These are phyloP conservation scores for Elsinoe australis DNA, from an alignment of 2,329 filamentous ascomycete genomes.

Conservation along the genomic window DNA sequence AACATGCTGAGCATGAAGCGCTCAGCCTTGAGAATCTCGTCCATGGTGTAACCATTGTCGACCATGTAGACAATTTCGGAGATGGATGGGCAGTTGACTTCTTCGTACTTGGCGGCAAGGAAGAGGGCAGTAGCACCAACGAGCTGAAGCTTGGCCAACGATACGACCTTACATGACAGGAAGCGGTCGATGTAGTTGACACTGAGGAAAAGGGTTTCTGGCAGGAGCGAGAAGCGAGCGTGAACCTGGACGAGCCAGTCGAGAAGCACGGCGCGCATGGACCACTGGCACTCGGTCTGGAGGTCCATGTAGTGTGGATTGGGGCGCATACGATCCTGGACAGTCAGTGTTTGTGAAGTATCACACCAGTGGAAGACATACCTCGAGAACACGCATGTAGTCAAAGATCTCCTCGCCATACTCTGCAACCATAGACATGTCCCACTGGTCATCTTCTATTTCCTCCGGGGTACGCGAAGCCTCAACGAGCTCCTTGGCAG, in stretches of 20 bases:
- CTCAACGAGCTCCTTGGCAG: conserved; percentile 60
- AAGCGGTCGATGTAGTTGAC: conserved; percentile 98
- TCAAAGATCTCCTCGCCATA: conserved; percentile 93
- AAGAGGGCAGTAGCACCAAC: conserved; percentile 94
- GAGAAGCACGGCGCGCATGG: conserved; percentile 94
- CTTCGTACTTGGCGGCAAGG: conserved; percentile 94
- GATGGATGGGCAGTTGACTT: conserved; percentile 94
- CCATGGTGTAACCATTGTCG: conserved; percentile 76
- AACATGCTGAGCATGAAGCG: conserved; percentile 98
- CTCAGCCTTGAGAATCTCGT: conserved; percentile 95
- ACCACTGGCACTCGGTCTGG: conserved; percentile 97
- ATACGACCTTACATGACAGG: conserved; percentile 88
- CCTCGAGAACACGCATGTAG: conserved; percentile 86
- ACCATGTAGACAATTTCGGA: conserved; percentile 98
- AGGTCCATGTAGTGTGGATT: conserved; percentile 94
- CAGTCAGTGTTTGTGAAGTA: conserved; percentile 26
- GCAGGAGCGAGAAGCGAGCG: conserved; percentile 78
- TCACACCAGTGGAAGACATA: too few relatives aligned
- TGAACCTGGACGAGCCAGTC: conserved; percentile 98
- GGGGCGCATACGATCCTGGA: conserved; percentile 67
- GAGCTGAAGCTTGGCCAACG: conserved; percentile 86
- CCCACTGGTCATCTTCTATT: conserved; percentile 80
- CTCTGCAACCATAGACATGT: conserved; percentile 95
- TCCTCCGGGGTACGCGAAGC: conserved; percentile 61
- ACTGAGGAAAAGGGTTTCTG: conserved; percentile 88